Conservation (phyloP, 129 eudicot species). For the Saposhnikovia divaricata region DNA sequence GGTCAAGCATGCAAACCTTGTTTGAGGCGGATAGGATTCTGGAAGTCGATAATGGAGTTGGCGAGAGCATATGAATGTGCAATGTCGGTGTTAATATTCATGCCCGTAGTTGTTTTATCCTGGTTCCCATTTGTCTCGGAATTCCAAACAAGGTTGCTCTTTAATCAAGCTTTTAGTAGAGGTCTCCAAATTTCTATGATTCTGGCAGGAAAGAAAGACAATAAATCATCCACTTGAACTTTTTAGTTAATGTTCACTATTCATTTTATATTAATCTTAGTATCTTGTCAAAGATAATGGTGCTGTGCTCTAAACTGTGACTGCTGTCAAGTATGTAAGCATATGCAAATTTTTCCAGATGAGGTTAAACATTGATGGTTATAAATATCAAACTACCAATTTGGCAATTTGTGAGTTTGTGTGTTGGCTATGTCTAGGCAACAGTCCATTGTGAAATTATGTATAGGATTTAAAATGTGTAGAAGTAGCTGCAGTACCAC, state of each 20-base stretch:
- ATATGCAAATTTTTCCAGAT: background rate
- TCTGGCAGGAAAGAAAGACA: slow-evolving; percentile 82
- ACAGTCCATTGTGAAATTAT: background rate
- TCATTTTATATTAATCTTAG: background rate
- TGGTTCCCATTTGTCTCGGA: slow-evolving; percentile 96
- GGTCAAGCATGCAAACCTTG: slow-evolving; percentile 80
- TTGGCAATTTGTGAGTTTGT: too few relatives aligned
- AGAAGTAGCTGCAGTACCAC: background rate
- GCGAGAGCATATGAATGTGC: slow-evolving; percentile 75
- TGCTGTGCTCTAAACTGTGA: background rate
- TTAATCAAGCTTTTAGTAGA: slow-evolving; percentile 94
- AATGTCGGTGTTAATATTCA: slow-evolving; percentile 68
- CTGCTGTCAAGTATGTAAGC: background rate
- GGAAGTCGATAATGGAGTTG: slow-evolving; percentile 92
- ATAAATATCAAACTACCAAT: background rate
- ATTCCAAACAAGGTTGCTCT: slow-evolving; percentile 78
- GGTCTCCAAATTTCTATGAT: slow-evolving; percentile 97
- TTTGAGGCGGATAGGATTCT: slow-evolving; percentile 55
- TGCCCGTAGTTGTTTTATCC: slow-evolving; percentile 67
- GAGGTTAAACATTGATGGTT: background rate
- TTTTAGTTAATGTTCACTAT: background rate
- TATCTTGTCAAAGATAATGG: background rate
- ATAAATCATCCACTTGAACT: slow-evolving; percentile 15
- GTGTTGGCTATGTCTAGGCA: too few relatives aligned
- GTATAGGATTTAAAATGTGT: background rate